Conservation (phyloP, 1,284 basidiomycete genomes). For the Naganishia cerealis region DNA sequence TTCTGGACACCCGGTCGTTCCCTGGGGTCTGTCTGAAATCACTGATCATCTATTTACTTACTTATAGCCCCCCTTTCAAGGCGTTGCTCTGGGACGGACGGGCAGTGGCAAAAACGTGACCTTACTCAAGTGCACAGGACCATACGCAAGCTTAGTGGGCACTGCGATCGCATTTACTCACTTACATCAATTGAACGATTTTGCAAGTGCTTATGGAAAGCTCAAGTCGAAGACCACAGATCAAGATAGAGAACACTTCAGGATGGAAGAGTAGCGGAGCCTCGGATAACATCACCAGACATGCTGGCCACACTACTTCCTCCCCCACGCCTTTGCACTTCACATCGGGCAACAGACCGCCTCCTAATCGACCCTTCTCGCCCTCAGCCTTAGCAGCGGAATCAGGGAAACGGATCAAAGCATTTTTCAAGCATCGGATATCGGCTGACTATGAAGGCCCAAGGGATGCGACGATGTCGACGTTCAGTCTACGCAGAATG, state of each 20-base stretch:
- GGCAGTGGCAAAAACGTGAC: background rate
- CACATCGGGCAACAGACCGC: background rate
- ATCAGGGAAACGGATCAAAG: slow-evolving; percentile 23
- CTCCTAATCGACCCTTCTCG: slow-evolving; percentile 11
- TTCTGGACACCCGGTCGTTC: background rate
- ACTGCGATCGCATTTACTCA: background rate
- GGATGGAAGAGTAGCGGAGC: background rate
- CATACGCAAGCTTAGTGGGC: background rate
- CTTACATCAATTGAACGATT: background rate
- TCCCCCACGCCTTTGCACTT: background rate
- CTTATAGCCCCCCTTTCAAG: no score
- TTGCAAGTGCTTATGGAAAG: background rate
- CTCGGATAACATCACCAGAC: background rate
- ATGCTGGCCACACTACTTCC: background rate
- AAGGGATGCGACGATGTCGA: background rate
- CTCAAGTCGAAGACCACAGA: background rate
- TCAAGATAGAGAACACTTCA: background rate
- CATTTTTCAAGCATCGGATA: slow-evolving; percentile 18
- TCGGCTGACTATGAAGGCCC: background rate
- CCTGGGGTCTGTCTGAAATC: background rate
- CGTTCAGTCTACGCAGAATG: background rate
- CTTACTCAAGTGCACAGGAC: background rate
- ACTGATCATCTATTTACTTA: background rate
- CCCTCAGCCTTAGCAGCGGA: slow-evolving; percentile 5
- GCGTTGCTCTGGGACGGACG: background rate